These are phyloP conservation scores for Cyclotella sp. DNA, from an alignment of 108 stramenopile species.

Conservation along the genomic window DNA sequence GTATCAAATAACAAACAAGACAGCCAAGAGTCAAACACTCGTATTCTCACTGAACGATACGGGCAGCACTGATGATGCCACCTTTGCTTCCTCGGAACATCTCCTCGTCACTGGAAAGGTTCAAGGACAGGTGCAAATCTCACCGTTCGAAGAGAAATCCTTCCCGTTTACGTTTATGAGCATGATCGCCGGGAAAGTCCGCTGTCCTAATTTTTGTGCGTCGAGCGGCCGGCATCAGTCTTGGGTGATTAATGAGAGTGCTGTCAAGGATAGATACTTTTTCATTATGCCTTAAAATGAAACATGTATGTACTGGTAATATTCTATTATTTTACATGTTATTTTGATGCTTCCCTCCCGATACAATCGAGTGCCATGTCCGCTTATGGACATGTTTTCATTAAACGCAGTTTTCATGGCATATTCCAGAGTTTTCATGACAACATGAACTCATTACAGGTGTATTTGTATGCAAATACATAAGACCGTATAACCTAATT, in stretches of 20 bases:
- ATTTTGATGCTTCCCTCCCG: no score
- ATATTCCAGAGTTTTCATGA: no score
- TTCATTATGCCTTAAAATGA: constrained; percentile 50
- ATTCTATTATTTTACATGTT: no score
- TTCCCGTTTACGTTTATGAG: constrained; percentile 70
- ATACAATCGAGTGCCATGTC: no score
- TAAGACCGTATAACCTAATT: no score
- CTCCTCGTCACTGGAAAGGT: constrained; percentile 64
- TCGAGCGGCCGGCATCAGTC: constrained; percentile 67
- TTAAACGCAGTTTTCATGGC: no score
- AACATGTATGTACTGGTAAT: background rate
- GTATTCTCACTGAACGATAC: constrained; percentile 47
- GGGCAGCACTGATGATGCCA: constrained; percentile 8
- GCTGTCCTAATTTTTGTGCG: constrained; percentile 56
- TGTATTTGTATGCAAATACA: no score
- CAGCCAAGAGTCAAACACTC: constrained; percentile 65
- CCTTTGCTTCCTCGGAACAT: constrained; percentile 13
- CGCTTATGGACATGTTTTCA: no score
- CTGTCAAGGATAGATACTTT: constrained; percentile 23
- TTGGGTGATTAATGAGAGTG: constrained; percentile 67
- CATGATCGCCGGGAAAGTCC: constrained; percentile 64
- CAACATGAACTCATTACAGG: no score
- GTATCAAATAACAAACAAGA: constrained; percentile 71
- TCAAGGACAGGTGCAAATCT: constrained; percentile 58
- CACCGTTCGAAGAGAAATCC: constrained; percentile 60